Evolutionary conservation across 352 stramenopile genomes (phyloP), one percentile per base, ranked within the genome.

Genomic region (Globisporangium radiosum): DNA sequence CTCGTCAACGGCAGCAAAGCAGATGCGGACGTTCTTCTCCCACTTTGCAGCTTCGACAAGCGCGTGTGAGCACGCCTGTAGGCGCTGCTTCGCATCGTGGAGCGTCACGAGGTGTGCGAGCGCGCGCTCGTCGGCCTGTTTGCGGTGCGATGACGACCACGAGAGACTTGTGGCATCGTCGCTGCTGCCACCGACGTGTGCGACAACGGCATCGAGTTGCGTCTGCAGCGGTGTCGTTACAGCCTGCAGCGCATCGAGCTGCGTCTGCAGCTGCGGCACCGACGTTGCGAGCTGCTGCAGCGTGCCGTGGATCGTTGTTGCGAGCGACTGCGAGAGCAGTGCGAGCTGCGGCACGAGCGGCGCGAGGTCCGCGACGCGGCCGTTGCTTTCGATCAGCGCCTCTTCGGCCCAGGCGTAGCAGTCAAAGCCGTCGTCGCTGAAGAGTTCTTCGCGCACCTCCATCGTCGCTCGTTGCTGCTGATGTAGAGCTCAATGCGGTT

Each of bases 371-470:
- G 60, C 60, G 3, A 72, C 64, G 44, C 73, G 61, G 0, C 68
- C 70, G 2, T 63, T 56, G 25, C 54, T 59, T 11, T 76, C 66
- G 52, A 78, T 63, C 56, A 91, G 63, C 39, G 74, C 78, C 49
- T 87, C 71, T 66, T 91, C 81, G 36, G 84, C 70, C 78, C 78
- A 91, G 59, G 77, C 77, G 66, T 81, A 89, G 51, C 72, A 77
- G 62, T 91, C 75, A 63, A 91, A 91, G 47, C 58, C 71, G 19
- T 70, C 53, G 52, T 70, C 73, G 19, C 55, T 56, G 45, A 84
- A 87, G 37, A 72, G 67, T 19, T 72, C 65, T 25, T 81, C 78
- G 56, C 77, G 73, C 49, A 87, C n/a, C 42, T 62, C 60, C 48
- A 66, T 56, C 25, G 25, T 25, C 25, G 25, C 25, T 25, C 25